These are phyloP conservation scores for Ophiocordyceps sinensis DNA, from an alignment of 2,329 filamentous ascomycete genomes.

Conservation along the genomic window DNA sequence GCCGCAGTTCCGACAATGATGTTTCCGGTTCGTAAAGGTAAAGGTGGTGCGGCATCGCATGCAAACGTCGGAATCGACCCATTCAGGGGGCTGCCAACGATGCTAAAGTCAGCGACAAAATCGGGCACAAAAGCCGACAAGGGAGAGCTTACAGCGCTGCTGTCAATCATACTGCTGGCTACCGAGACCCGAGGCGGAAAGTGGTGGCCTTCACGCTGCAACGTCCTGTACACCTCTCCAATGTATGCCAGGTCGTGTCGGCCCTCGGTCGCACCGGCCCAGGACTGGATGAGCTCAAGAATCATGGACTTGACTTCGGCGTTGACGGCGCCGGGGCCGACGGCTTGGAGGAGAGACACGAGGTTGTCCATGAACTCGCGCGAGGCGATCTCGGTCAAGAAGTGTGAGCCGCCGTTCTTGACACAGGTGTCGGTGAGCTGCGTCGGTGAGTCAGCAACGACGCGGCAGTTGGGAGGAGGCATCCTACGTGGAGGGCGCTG, in stretches of 20 bases:
- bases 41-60: slow-evolving; percentile 95
- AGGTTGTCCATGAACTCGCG: slow-evolving; percentile 98
- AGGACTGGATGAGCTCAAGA: slow-evolving; percentile 82
- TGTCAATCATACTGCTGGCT: slow-evolving; percentile 95
- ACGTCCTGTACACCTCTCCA: slow-evolving; percentile 66
- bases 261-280: slow-evolving; percentile 80
- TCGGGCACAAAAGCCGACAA: slow-evolving; percentile 6
- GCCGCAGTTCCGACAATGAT: slow-evolving; percentile 95
- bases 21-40: slow-evolving; percentile 95
- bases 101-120: background rate
- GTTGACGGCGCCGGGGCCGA: slow-evolving; percentile 61
- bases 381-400: slow-evolving; percentile 87
- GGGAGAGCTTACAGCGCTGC: slow-evolving; percentile 58
- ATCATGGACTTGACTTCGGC: slow-evolving; percentile 80
- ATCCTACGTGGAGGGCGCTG: slow-evolving; percentile 70
- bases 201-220: slow-evolving; percentile 74
- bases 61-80: slow-evolving; percentile 94
- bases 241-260: slow-evolving; percentile 76
- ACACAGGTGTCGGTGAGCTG: slow-evolving; percentile 95
- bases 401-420: slow-evolving; percentile 94
- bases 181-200: slow-evolving; percentile 82
- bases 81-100: slow-evolving; percentile 65
- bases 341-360: slow-evolving; percentile 73
- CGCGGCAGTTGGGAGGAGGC: background rate
- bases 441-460: slow-evolving; percentile 5